Evolutionary conservation across 2,329 filamentous ascomycete genomes (phyloP), one percentile per base, ranked within the genome.

Genomic region (Daldinia eschscholtzii): DNA sequence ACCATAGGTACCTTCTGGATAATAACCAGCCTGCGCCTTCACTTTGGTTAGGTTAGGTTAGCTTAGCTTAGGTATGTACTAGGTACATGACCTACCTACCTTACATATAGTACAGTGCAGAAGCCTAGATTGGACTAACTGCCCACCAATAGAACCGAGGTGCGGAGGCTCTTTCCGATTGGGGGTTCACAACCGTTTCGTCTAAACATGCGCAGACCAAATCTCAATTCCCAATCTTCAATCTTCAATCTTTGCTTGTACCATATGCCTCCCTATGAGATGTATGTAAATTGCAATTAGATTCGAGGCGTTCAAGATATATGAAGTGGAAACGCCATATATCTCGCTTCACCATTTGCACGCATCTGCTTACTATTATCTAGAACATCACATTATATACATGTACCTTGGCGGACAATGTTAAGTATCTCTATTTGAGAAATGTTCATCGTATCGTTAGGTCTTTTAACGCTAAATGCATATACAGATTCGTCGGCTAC

Each of bases 111-210:
- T 13, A 55, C n/a, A 37, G 30, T 35, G n/a, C 37, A 56, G 30
- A 23, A 44, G 28, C 57, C 44, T 42, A 20, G 35, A 30, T 30
- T 28, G 20, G 28, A 44, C 46, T 61, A 50, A 28, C 48, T 63
- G 9, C 57, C 41, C 60, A 6, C 57, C 41, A 67, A 61, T 68
- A 20, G 62, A 64, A 58, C 62, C 65, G 30, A 63, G 48, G 20
- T 50, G 53, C 68, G 65, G 68, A 68, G 46, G 61, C 62, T 13
- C 48, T 15, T 71, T 66, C 68, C 68, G 59, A 35, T 71, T 66
- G 57, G 28, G 61, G 65, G 58, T 59, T 58, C 35, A 68, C 28
- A 57, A 44, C 62, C 68, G 65, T 68, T 68, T 71, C 65, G 68
- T 66, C 5, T 68, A 61, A 59, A 65, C 52, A 53, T 59, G 28